A percentile compares a stretch with the other conserved stretches of the same genome.
Evolutionary conservation across 495 filamentous ascomycete species (phyloP).

Genomic region (Neurospora sp.): DNA sequence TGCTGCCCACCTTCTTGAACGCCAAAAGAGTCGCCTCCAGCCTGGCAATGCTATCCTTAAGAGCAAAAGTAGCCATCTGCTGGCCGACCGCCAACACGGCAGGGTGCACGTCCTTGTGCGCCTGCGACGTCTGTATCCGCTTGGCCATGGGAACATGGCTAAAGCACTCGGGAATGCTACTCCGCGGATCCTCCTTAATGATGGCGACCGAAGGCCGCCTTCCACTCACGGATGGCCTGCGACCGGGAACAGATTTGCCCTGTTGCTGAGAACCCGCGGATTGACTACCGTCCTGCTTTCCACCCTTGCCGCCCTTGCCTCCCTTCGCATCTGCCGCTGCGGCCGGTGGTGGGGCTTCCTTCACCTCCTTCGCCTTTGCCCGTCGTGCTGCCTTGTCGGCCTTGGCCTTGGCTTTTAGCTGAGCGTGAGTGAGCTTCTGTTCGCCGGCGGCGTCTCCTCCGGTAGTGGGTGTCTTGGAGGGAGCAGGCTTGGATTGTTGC

Average conservation of each 20-base stretch:
- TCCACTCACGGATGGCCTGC: slow-evolving; percentile 26
- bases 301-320: slow-evolving; percentile 26
- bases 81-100: slow-evolving; percentile 76
- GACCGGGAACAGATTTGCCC: slow-evolving; percentile 21
- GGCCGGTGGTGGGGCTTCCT: slow-evolving; percentile 11
- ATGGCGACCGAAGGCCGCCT: slow-evolving; percentile 33
- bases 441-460: slow-evolving; percentile 1
- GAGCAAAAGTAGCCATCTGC: slow-evolving; percentile 79
- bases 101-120: slow-evolving; percentile 82
- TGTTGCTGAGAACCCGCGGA: slow-evolving; percentile 16
- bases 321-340: slow-evolving; percentile 25
- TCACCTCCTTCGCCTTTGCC: slow-evolving; percentile 48
- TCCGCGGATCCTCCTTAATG: slow-evolving; percentile 31
- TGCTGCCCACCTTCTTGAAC: slow-evolving; percentile 65
- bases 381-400: slow-evolving; percentile 69
- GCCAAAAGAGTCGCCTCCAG: slow-evolving; percentile 79
- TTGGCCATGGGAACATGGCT: slow-evolving; percentile 76
- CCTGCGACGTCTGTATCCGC: slow-evolving; percentile 61
- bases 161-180: slow-evolving; percentile 59
- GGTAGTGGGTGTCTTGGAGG: slow-evolving; percentile 2
- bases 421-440: slow-evolving; percentile 48
- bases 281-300: slow-evolving; percentile 39
- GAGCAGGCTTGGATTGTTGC: not conserved
- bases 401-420: slow-evolving; percentile 68
- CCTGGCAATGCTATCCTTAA: slow-evolving; percentile 83